Percentiles rank a stretch among this genome's conserved stretches.
These are phyloP conservation scores for Macroventuria anomochaeta DNA, from an alignment of 2,329 filamentous ascomycete genomes.

Conservation along the genomic window DNA sequence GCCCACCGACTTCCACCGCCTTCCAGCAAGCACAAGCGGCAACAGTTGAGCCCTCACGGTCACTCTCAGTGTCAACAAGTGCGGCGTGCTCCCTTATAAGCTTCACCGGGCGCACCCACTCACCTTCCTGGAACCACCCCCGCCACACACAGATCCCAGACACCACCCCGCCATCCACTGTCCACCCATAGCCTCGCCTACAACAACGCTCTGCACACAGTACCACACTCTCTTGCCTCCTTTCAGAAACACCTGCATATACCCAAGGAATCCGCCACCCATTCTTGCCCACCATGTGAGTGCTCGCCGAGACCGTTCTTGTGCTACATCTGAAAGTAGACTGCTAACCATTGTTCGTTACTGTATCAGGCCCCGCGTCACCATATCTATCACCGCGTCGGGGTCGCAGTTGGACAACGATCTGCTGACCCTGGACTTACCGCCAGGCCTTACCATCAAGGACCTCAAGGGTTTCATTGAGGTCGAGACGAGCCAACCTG, in stretches of 20 bases:
- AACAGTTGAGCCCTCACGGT: constrained; percentile 1
- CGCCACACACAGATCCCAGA: constrained; percentile 23
- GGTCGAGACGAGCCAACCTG: constrained; percentile 77
- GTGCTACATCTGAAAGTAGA: constrained; percentile 42
- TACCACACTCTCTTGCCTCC: constrained; percentile 42
- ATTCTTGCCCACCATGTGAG: constrained; percentile 44
- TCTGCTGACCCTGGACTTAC: constrained; percentile 81
- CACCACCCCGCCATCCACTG: constrained; percentile 25
- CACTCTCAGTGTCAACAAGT: constrained; percentile 1
- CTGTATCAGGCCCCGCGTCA: constrained; percentile 74
- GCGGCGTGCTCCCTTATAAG: constrained; percentile 28
- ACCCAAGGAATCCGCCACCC: constrained; percentile 25
- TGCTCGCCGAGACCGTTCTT: constrained; percentile 37
- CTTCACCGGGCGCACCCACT: constrained; percentile 27
- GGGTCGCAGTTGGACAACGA: constrained; percentile 72
- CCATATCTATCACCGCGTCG: constrained; percentile 80
- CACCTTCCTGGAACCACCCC: constrained; percentile 26
- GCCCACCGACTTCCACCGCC: constrained; percentile 39
- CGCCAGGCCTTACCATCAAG: constrained; percentile 80
- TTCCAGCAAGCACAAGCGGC: constrained; percentile 28
- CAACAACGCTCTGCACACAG: constrained; percentile 29
- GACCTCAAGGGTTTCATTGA: constrained; percentile 88
- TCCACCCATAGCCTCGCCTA: constrained; percentile 13
- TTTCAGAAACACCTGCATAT: constrained; percentile 45
- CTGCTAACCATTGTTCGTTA: constrained; percentile 36